Conservation (phyloP, 1,139 yeast genomes). For the Debaryomyces coudertii region DNA sequence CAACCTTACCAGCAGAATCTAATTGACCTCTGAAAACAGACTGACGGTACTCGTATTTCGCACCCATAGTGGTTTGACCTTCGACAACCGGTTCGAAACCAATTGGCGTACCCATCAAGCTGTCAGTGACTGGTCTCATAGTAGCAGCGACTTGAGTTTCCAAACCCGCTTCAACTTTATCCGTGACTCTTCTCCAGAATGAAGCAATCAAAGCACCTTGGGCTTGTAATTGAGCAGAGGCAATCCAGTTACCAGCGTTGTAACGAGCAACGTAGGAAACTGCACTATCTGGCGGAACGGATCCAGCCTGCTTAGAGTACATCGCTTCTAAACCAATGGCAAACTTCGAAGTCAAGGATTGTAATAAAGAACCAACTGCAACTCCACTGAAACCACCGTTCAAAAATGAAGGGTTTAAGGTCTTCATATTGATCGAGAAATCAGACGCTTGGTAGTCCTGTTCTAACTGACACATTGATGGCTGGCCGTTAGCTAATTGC, state of each 20-base stretch:
- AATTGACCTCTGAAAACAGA: constrained; percentile 94
- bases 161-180: constrained; percentile 94
- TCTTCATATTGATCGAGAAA: constrained; percentile 84
- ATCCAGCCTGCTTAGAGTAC: constrained; percentile 76
- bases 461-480: constrained; percentile 93
- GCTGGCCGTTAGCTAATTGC: constrained; percentile 89
- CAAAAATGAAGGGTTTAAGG: constrained; percentile 83
- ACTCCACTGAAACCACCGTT: constrained; percentile 77
- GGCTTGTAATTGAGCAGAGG: constrained; percentile 91
- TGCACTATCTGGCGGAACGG: constrained; percentile 89
- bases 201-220: constrained; percentile 89
- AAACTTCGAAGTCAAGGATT: constrained; percentile 80
- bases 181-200: constrained; percentile 91
- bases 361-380: constrained; percentile 87
- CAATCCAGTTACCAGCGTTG: constrained; percentile 86
- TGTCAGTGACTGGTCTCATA: constrained; percentile 77
- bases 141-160: constrained; percentile 86
- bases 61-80: constrained; percentile 93
- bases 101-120: constrained; percentile 79
- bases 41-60: constrained; percentile 97
- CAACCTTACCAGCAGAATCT: constrained; percentile 89
- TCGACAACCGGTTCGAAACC: constrained; percentile 82
- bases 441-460: constrained; percentile 93
- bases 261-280: constrained; percentile 91
- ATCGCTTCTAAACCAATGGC: constrained; percentile 92